Evolutionary conservation across 1,284 basidiomycete species (phyloP).

Genomic region (Cutaneotrichosporon mucoides): DNA sequence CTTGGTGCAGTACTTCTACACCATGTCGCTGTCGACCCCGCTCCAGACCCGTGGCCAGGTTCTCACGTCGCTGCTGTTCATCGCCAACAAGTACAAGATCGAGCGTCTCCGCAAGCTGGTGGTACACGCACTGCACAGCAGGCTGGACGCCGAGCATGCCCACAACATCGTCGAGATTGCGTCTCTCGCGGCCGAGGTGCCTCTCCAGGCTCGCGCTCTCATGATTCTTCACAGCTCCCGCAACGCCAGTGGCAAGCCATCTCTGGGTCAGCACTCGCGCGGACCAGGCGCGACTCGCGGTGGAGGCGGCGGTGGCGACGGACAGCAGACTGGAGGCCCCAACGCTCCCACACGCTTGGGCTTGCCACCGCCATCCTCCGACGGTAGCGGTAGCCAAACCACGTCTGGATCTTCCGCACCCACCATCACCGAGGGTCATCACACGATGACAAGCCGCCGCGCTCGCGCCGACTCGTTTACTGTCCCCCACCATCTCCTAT

Average conservation of each 20-base stretch:
- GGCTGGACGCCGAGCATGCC: conserved; percentile 73
- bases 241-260: background rate
- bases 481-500: background rate
- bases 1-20: conserved; percentile 88
- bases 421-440: background rate
- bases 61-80: conserved; percentile 75
- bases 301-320: background rate
- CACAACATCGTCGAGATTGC: conserved; percentile 91
- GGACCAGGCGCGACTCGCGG: background rate
- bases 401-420: too few relatives aligned
- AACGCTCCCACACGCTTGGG: too few relatives aligned
- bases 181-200: conserved; percentile 79
- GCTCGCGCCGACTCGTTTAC: conserved; percentile 25
- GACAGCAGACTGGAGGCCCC: background rate
- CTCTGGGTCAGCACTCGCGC: conserved; percentile 2
- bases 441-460: conserved; percentile 5
- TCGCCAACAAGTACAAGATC: conserved; percentile 78
- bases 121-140: conserved; percentile 85
- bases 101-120: conserved; percentile 70
- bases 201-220: conserved; percentile 77
- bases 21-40: conserved; percentile 74
- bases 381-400: too few relatives aligned
- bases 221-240: conserved; percentile 55
- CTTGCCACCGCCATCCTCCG: too few relatives aligned
- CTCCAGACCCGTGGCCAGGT: conserved; percentile 86